Evolutionary conservation across 73 alveolate species (phyloP).

Genomic region (Paramecium biaurelia): DNA sequence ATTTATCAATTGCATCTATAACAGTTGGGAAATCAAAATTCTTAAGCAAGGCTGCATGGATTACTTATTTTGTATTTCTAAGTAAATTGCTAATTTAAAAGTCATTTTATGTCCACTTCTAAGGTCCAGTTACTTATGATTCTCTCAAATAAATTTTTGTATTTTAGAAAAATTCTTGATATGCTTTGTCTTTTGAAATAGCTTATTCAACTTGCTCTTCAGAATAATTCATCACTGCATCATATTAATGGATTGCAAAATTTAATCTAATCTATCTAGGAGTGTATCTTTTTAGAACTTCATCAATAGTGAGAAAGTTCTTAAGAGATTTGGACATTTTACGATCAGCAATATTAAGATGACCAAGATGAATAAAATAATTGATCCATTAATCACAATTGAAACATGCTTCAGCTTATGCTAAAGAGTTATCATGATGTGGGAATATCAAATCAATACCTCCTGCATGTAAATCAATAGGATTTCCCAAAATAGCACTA

Average conservation of each 20-base stretch:
- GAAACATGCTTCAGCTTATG: slow-evolving; percentile 94
- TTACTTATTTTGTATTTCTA: slow-evolving; percentile 65
- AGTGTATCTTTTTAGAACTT: slow-evolving; percentile 75
- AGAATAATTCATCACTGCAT: slow-evolving; percentile 90
- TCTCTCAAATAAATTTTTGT: slow-evolving; percentile 79
- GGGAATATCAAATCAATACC: slow-evolving; percentile 86
- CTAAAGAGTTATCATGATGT: slow-evolving; percentile 96
- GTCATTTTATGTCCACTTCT: slow-evolving; percentile 84
- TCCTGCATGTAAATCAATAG: slow-evolving; percentile 94
- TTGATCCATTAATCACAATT: slow-evolving; percentile 97
- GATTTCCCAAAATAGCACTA: slow-evolving; percentile 81
- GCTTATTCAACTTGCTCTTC: slow-evolving; percentile 86
- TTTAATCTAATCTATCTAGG: slow-evolving; percentile 92
- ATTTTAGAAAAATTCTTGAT: slow-evolving; percentile 85
- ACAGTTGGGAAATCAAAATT: slow-evolving; percentile 93
- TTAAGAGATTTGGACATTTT: slow-evolving; percentile 98
- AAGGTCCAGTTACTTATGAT: slow-evolving; percentile 72
- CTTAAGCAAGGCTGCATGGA: slow-evolving; percentile 86
- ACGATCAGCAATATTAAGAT: slow-evolving; percentile 95
- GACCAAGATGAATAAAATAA: slow-evolving; percentile 99
- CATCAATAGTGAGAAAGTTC: slow-evolving; percentile 96
- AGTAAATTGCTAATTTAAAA: slow-evolving; percentile 67
- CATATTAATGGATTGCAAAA: slow-evolving; percentile 93
- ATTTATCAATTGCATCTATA: slow-evolving; percentile 69
- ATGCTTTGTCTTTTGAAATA: slow-evolving; percentile 83